Base-by-base conservation (phyloP, 768 basidiomycete species). In the Auriscalpium microsporum region DNA sequence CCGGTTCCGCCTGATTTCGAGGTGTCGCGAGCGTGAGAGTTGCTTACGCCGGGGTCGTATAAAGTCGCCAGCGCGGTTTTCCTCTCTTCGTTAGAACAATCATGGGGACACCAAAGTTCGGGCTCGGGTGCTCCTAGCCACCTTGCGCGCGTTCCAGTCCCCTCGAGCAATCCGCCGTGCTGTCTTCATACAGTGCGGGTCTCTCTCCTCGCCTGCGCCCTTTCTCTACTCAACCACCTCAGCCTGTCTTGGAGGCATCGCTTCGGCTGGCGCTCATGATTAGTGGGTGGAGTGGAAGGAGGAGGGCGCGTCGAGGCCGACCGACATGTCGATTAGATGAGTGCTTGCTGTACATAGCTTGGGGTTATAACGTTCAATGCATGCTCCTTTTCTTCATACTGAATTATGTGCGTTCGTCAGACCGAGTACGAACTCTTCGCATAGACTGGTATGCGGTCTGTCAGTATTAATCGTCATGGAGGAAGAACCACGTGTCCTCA, bases 131-230 rank as follows among this genome's bases (percentile, higher is more conserved):
- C 85, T 82, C 80, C 79, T 71, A 53, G 83, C 80, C 80, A 90
- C 82, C 87, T 82, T 81, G 88, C 81, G 86, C 90, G 90, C 90
- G 90, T 92, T 90, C 87, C 87, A 86, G 87, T 90, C 85, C 81
- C 78, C 87, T 77, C 89, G 79, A 90, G 40, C 58, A 65, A 82
- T 56, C 69, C 70, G 54, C 73, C 71, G 73, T 68, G 67, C 67
- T 57, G 36, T 63, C 37, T 53, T 63, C 59, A 65, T 61, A 19
- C 9, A 14, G 17, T 40, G 42, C 33, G 40, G 17, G 52, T 42
- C 56, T 61, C 53, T 40, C 19, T 13, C 36, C 50, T 23, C 50
- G 35, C n/a, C n/a, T 28, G 33, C n/a, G 21, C 52, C 54, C 36
- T 50, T 52, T 56, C 68, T 78, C 70, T 56, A 73, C 62, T 75